Evolutionary conservation across 306 rosid species (phyloP), one percentile per base, ranked within the genome.

Genomic region (Ochetophila trinervis): DNA sequence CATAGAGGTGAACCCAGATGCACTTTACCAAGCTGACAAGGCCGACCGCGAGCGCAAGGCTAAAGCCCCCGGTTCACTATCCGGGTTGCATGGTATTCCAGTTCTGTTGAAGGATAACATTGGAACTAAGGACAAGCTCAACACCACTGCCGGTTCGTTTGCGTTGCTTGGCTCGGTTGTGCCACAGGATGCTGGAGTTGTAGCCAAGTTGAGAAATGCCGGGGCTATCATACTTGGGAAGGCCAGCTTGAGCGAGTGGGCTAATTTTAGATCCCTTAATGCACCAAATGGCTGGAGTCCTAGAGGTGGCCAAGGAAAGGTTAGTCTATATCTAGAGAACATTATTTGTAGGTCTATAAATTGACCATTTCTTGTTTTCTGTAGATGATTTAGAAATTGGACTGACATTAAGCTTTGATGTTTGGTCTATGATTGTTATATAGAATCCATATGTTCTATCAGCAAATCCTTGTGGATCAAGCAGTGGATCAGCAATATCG

Each of bases 301-400:
- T 5, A 77, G 91, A 81, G 82, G 84, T 57, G 86, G 82, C 64
- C 79, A 69, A 18, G 89, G 87, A 63, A 72, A 76, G 88, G 87
- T 82, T 8, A 63, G 75, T 65, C 5, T 50, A 50, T 0, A n/a
- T 16, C n/a, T n/a, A n/a, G n/a, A n/a, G n/a, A n/a, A n/a, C n/a
- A n/a, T n/a, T n/a, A n/a, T n/a, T n/a, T n/a, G n/a, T n/a, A n/a
- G n/a, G 75, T 65, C 5, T 50, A 50, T 0, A n/a, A 4, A 44
- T 8, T 44, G 11, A 18, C 53, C 9, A 16, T 5, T 0, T 49
- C 20, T 0, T 15, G 4, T 49, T 15, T 15, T 19, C 4, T 49
- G 4, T 18, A 27, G n/a, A n/a, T 13, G 10, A 4, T 15, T 48
- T 1, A 4, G 53, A 6, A 15, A 16, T 3, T 15, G 5, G 21